phyloP scores from a whole-genome alignment of 2,329 filamentous ascomycete genomes.

The Ramichloridium luteum region DNA sequence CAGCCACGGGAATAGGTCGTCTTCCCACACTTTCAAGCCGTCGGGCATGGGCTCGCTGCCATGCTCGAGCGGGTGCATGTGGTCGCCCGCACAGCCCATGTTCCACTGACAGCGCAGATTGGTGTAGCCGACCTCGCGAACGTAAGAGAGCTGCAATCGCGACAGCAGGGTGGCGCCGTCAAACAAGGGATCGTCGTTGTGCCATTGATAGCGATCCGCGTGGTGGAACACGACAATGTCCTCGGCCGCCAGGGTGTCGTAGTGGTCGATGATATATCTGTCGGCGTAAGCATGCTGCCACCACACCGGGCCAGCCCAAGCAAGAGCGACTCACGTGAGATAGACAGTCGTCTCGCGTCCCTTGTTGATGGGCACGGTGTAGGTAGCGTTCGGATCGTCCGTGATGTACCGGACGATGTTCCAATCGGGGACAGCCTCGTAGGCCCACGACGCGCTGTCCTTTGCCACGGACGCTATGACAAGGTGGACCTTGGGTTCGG shows the following conservation, averaged over 20 bases:
- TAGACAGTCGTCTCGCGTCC: slow-evolving; percentile 40
- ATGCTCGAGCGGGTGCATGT: slow-evolving; percentile 35
- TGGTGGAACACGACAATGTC: slow-evolving; percentile 47
- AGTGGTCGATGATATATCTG: slow-evolving; percentile 42
- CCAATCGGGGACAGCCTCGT: slow-evolving; percentile 27
- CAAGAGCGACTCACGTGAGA: slow-evolving; percentile 28
- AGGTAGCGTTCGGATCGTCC: slow-evolving; percentile 26
- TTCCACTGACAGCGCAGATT: slow-evolving; percentile 44
- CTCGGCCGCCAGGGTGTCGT: slow-evolving; percentile 43
- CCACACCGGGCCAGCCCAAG: no score
- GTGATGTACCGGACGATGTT: slow-evolving; percentile 32
- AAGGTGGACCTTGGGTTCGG: no score
- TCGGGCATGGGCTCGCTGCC: slow-evolving; percentile 17
- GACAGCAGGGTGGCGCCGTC: slow-evolving; percentile 38
- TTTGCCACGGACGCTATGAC: no score
- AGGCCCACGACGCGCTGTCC: no score
- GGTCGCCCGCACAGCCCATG: slow-evolving; percentile 39
- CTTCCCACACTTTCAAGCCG: slow-evolving; percentile 16
- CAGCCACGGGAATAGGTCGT: no score
- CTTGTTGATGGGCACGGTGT: slow-evolving; percentile 36
- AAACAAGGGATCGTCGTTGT: slow-evolving; percentile 41
- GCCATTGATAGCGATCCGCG: slow-evolving; percentile 44
- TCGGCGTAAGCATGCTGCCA: no score
- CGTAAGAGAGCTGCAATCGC: slow-evolving; percentile 37
- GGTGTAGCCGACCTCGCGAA: slow-evolving; percentile 40